Evolutionary conservation across 108 stramenopile species (phyloP), one percentile per base, ranked within the genome.

Genomic region (Cyclotella kingstonii): DNA sequence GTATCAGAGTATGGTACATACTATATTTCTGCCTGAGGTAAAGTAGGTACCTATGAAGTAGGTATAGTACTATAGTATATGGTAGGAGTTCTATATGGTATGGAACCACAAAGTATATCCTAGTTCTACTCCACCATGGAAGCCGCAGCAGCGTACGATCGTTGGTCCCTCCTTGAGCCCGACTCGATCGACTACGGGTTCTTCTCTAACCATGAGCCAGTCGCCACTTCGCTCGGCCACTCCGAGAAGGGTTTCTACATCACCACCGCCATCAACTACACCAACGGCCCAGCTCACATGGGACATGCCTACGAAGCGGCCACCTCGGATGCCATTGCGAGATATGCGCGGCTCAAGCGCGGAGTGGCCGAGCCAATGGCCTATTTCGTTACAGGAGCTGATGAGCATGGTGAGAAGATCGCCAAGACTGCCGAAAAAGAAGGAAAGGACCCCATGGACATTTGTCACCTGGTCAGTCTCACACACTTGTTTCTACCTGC

Each of bases 191-290:
- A 81, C 52, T 94, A 94, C 50, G 93, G 93, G 15, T 77, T 77
- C 60, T 82, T 30, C 48, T 33, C 65, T 26, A 64, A 43, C 34
- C 15, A 72, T 55, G 12, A 54, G 27, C 26, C 29, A 25, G 33
- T 8, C 60, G 38, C 3, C 38, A 39, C 42, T 11, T 42, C 46
- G 29, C 26, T 14, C 41, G 34, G 30, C 38, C 9, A 10, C 17
- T 5, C 11, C 35, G 18, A 45, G 6, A 56, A 65, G 35, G 68
- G 61, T 52, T 98, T 90, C 68, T 98, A 97, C 80, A 63, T 97
- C 39, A 99, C 97, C 29, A 99, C 98, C n/a, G 97, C 98, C 40
- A 99, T 99, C 81, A 97, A 98, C 76, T 99, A 99, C 87, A 96
- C 97, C 66, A 99, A 99, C 64, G 98, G 98, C 34, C 81, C 95